These are phyloP conservation scores for Vaccinium macrocarpon DNA, from an alignment of 148 eudicot species.

Conservation along the genomic window DNA sequence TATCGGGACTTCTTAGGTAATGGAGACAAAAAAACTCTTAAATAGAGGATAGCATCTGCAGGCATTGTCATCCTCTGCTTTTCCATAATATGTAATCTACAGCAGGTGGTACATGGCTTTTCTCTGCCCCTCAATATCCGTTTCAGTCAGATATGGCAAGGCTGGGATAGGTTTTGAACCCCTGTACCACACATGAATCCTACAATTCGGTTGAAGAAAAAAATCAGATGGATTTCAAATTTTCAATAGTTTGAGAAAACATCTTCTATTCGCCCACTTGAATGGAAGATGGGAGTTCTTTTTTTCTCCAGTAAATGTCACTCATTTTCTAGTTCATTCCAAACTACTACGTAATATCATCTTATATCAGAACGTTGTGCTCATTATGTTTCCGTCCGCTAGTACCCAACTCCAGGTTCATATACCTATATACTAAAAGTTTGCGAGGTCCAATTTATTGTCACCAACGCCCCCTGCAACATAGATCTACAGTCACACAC, in stretches of 20 bases:
- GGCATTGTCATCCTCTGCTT: background rate
- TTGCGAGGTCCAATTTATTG: too few species aligned
- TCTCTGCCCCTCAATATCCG: background rate
- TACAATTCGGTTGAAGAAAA: background rate
- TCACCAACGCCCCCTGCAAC: background rate
- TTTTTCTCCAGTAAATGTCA: background rate
- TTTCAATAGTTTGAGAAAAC: too few species aligned
- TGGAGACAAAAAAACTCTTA: background rate
- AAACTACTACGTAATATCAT: background rate
- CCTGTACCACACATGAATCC: background rate
- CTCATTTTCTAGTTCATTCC: background rate
- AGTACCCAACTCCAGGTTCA: background rate
- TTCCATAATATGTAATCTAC: background rate
- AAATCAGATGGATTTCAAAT: too few species aligned
- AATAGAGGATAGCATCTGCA: background rate
- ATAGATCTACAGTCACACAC: background rate
- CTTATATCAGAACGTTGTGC: background rate
- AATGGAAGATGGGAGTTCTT: background rate
- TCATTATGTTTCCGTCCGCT: background rate
- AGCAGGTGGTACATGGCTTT: background rate
- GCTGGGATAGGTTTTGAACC: background rate
- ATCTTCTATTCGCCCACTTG: background rate
- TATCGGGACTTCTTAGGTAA: background rate
- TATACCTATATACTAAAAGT: too few species aligned
- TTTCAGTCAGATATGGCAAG: background rate